Evolutionary conservation across 805 yeast species (phyloP).

Genomic region (Yarrowia keelungensis): DNA sequence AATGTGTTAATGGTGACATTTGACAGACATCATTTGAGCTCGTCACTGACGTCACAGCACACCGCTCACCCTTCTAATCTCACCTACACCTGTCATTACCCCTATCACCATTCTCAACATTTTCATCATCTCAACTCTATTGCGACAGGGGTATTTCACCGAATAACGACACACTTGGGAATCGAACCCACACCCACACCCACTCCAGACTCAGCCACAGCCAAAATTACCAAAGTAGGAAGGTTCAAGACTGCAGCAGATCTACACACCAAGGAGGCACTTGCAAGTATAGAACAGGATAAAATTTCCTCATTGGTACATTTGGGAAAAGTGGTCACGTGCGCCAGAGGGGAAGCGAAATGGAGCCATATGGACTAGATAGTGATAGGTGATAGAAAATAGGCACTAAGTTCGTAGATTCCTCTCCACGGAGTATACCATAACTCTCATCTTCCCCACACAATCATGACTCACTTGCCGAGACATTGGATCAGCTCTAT

Average conservation of each 20-base stretch:
- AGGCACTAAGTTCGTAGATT: neutral
- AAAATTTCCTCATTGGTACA: slow-evolving; percentile 15
- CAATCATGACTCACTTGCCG: slow-evolving; percentile 8
- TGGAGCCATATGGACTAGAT: too few relatives aligned
- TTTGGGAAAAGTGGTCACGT: neutral
- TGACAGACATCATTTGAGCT: too few relatives aligned
- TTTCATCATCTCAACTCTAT: neutral
- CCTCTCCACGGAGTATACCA: too few relatives aligned
- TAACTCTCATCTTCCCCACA: neutral
- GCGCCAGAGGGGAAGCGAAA: neutral
- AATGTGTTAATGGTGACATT: too few relatives aligned
- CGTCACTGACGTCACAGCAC: too few relatives aligned
- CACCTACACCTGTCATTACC: too few relatives aligned
- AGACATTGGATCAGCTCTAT: neutral
- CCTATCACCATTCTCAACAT: too few relatives aligned
- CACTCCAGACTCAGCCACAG: neutral
- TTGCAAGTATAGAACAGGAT: neutral
- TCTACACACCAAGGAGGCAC: slow-evolving; percentile 20
- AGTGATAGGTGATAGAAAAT: too few relatives aligned
- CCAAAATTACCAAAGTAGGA: neutral
- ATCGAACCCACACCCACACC: slow-evolving; percentile 8
- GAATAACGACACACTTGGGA: neutral
- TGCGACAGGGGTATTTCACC: neutral
- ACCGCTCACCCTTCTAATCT: too few relatives aligned
- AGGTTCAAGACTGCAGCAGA: slow-evolving; percentile 6